These are phyloP conservation scores for Chytridium lagenaria DNA, from an alignment of 371 early-diverging fungal species.

Conservation along the genomic window DNA sequence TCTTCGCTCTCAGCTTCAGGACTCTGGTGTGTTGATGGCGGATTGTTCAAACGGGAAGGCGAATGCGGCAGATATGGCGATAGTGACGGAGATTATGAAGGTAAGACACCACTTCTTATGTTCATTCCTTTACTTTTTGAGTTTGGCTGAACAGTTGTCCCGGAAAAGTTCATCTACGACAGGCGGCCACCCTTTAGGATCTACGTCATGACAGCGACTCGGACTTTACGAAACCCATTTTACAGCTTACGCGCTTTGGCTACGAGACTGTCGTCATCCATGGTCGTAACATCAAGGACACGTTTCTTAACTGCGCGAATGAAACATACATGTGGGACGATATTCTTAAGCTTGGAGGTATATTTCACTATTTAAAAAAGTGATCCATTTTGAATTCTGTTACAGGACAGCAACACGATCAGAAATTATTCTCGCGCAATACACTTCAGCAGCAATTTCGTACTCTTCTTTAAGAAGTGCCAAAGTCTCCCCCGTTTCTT, in stretches of 20 bases:
- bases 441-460: too few species aligned
- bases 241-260: not conserved
- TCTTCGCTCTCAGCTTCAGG: conserved; percentile 18
- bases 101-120: too few species aligned
- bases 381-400: conserved; percentile 14
- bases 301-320: not conserved
- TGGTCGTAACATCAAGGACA: not conserved
- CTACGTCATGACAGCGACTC: conserved; percentile 22
- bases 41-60: conserved; percentile 18
- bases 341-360: not conserved
- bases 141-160: too few species aligned
- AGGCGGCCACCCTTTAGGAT: conserved; percentile 16
- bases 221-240: conserved; percentile 23
- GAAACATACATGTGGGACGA: conserved; percentile 19
- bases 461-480: too few species aligned
- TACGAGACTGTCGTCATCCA: conserved; percentile 23
- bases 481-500: too few species aligned
- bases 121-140: too few species aligned
- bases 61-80: conserved; percentile 25
- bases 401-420: too few species aligned
- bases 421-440: too few species aligned
- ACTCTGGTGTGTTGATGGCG: conserved; percentile 19
- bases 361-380: too few species aligned
- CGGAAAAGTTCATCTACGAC: too few species aligned
- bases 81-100: conserved; percentile 24